phyloP scores from a whole-genome alignment of 2,329 filamentous ascomycete genomes.

The Trichoderma koningii region DNA sequence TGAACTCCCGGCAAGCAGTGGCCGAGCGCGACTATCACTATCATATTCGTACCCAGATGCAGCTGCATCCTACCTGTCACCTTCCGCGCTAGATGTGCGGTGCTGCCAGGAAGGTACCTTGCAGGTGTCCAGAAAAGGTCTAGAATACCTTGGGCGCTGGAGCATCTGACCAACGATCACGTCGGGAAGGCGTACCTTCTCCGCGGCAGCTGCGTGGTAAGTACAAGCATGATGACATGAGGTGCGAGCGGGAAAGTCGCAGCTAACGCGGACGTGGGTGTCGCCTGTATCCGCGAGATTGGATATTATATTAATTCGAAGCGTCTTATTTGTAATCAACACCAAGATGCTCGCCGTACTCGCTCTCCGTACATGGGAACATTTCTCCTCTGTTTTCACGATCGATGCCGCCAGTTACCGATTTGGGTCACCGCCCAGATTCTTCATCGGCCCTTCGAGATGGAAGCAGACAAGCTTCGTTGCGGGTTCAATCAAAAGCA shows the following conservation, averaged over 20 bases:
- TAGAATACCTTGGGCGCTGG: not conserved
- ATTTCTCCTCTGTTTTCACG: not conserved
- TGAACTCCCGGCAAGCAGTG: conserved; percentile 2
- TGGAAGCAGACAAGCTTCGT: conserved; percentile 16
- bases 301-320: too few relatives aligned
- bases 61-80: conserved; percentile 12
- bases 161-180: too few relatives aligned
- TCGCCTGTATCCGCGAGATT: not conserved
- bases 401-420: not conserved
- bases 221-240: not conserved
- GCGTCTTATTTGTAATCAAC: too few relatives aligned
- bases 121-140: not conserved
- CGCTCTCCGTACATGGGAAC: too few relatives aligned
- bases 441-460: conserved; percentile 9
- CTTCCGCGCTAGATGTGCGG: conserved; percentile 17
- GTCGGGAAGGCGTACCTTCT: too few relatives aligned
- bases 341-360: too few relatives aligned
- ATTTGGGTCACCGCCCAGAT: not conserved
- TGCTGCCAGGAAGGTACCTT: not conserved
- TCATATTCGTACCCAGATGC: not conserved
- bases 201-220: too few relatives aligned
- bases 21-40: conserved; percentile 4
- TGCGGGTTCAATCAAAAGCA: not conserved
- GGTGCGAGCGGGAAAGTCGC: not conserved
- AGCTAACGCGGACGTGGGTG: not conserved